Base-by-base conservation (phyloP, 495 filamentous ascomycete species). In the Aspergillus nanangensis region DNA sequence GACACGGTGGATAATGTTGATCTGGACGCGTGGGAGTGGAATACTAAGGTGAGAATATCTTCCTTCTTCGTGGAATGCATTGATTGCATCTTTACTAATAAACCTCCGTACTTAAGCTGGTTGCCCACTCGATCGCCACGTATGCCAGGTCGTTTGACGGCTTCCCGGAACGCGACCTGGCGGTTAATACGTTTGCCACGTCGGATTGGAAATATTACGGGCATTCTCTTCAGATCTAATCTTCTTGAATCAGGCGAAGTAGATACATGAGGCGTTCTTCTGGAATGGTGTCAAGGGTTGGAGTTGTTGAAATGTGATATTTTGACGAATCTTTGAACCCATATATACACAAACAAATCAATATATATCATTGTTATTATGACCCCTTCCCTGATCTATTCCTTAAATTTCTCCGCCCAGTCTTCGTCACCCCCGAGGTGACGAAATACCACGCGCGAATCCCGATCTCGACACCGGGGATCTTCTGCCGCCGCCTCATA, bases 71-170 rank as follows among this genome's bases (percentile, higher is more conserved):
- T 20, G n/a, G 4, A 4, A 17, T 2, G 11, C 15, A 27, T 34
- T 1, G 7, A 29, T 3, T n/a, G 5, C 8, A 36, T 5, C 33
- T 13, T 13, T 24, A 21, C 44, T 51, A 44, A 51, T 29, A n/a
- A n/a, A n/a, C n/a, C n/a, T n/a, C n/a, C n/a, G 2, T 3, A 8
- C 18, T 15, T 21, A 4, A 78, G 73, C 76, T 69, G 4, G 80
- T 84, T 42, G 81, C 81, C 8, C 72, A 81, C 56, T 64, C 75
- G 1, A 75, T 87, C 5, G 83, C 80, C 20, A 79, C 74, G 24
- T 87, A 82, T 40, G 77, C 70, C 3, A 51, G 41, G 29, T 79
- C 71, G 44, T 83, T 82, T 44, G 67, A 69, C 0, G 72, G 69
- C n/a, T 59, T 74, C 45, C 68, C 67, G 5, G 24, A 46, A 25